These are phyloP conservation scores for Pestalotiopsis sp. DNA, from an alignment of 2,329 filamentous ascomycete genomes.

Conservation along the genomic window DNA sequence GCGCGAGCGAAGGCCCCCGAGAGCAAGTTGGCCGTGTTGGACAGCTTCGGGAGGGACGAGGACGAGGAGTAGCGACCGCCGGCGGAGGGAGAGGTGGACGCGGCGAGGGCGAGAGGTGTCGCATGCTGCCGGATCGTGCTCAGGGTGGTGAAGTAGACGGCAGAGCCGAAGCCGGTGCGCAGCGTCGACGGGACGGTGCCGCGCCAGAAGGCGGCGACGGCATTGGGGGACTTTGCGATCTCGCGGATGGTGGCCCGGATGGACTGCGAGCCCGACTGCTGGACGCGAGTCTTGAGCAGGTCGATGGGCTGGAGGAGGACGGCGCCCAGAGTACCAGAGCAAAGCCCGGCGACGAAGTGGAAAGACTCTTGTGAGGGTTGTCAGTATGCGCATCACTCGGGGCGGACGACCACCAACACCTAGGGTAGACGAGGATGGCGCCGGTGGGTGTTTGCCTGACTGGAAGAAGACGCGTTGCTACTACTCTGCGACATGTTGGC, in stretches of 20 bases:
- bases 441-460: constrained; percentile 7
- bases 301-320: constrained; percentile 93
- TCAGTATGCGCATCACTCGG: not conserved
- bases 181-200: constrained; percentile 92
- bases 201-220: constrained; percentile 79
- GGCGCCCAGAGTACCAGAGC: constrained; percentile 84
- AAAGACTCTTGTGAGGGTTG: constrained; percentile 54
- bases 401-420: no score
- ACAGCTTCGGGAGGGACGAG: constrained; percentile 78
- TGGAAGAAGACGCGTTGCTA: constrained; percentile 15
- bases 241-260: constrained; percentile 69
- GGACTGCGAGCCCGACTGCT: constrained; percentile 77
- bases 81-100: constrained; percentile 19
- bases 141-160: constrained; percentile 89
- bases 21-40: constrained; percentile 80
- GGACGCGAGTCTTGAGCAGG: constrained; percentile 92
- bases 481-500: constrained; percentile 14
- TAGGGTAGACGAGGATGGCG: no score
- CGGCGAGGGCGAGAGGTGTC: constrained; percentile 37
- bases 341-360: constrained; percentile 87
- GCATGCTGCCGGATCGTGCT: constrained; percentile 78
- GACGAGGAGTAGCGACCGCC: constrained; percentile 42
- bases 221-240: constrained; percentile 66
- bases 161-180: constrained; percentile 88
- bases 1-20: constrained; percentile 85